Base-by-base conservation (phyloP, 2,329 filamentous ascomycete species). In the Neonectria sp. region DNA sequence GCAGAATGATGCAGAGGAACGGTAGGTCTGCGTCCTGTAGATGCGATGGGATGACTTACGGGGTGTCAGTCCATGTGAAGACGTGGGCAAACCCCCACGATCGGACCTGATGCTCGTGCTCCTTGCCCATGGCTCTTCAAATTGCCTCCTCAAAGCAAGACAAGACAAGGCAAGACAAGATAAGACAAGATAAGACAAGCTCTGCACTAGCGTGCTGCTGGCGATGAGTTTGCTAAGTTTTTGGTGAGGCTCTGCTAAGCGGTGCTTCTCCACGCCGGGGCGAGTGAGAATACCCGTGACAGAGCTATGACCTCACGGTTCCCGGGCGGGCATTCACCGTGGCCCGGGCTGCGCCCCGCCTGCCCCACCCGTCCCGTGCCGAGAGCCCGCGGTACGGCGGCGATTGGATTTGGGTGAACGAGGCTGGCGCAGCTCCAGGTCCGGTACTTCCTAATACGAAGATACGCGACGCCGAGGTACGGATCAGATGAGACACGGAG, bases 41-140 rank as follows among this genome's bases (percentile, higher is more conserved):
- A 40, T 40, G n/a, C 37, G 24, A 27, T 67, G 29, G n/a, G 27
- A 29, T 45, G 31, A 86, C 89, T 77, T 86, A 93, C 91, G 90
- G 89, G 25, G 84, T 82, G 79, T 94, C 92, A 8, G 86, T 90
- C 91, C 92, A 94, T 3, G 91, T 93, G 70, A 93, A 93, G 75
- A 93, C 91, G 56, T 90, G 84, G 3, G 78, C 72, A 76, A 93
- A 94, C 2, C 92, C 92, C 91, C 92, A 93, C 2, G 87, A 88
- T 40, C 85, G 85, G 29, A 94, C 91, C 75, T 92, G 82, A 56
- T 82, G 60, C 45, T 46, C 53, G 17, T 52, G 27, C 43, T 66
- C 52, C 27, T 35, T 37, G 53, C 25, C 46, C 60, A 55, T 67
- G 63, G 33, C 60, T 21, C 51, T 21, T 5, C 31, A 17, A 13